phyloP scores from a whole-genome alignment of 2,329 filamentous ascomycete species.

The Fusarium sororula region DNA sequence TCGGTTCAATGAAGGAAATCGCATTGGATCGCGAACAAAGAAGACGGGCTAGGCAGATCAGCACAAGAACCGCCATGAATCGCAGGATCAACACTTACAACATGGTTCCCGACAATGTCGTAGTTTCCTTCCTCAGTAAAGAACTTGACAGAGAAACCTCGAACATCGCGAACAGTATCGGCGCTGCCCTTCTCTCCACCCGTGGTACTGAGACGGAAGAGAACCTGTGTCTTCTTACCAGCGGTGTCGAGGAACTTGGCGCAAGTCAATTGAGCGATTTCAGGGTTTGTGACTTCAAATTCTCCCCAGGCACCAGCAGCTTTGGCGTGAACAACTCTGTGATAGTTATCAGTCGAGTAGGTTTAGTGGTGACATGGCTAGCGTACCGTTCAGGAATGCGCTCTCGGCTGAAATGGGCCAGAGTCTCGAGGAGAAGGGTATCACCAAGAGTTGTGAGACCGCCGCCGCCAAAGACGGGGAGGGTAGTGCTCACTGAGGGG shows the following conservation, averaged over 20 bases:
- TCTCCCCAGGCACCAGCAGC: slow-evolving; percentile 59
- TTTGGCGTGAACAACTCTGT: slow-evolving; percentile 45
- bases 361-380: rapidly evolving
- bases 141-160: slow-evolving; percentile 66
- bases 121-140: slow-evolving; percentile 71
- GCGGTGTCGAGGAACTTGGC: slow-evolving; percentile 61
- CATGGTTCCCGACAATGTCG: slow-evolving; percentile 62
- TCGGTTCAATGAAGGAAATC: slow-evolving; percentile 3
- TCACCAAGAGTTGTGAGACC: slow-evolving; percentile 11
- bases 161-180: slow-evolving; percentile 74
- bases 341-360: not conserved
- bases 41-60: not conserved
- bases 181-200: slow-evolving; percentile 71
- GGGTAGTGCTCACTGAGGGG: slow-evolving; percentile 10
- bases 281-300: slow-evolving; percentile 62
- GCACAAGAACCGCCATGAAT: rapidly evolving
- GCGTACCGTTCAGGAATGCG: slow-evolving; percentile 1
- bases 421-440: slow-evolving; percentile 2
- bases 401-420: slow-evolving; percentile 9
- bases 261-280: slow-evolving; percentile 62
- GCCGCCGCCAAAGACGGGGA: slow-evolving; percentile 5
- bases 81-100: not conserved
- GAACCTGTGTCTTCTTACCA: slow-evolving; percentile 65
- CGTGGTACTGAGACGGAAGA: slow-evolving; percentile 77
- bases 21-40: slow-evolving; percentile 3